Evolutionary conservation across 352 stramenopile species (phyloP).

Genomic region (Pythium aristosporum): DNA sequence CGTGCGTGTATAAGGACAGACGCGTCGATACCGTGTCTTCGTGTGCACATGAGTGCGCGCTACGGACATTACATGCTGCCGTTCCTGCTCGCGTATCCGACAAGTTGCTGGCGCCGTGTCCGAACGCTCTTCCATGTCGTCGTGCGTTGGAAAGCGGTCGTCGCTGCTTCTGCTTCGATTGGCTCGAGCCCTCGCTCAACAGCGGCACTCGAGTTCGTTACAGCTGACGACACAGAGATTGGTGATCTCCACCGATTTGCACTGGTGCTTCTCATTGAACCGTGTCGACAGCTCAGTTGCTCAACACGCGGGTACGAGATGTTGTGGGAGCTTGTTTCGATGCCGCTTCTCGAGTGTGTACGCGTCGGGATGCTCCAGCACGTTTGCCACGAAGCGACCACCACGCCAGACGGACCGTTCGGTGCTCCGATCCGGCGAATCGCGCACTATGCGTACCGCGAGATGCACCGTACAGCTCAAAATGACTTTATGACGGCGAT

Average conservation of each 20-base stretch:
- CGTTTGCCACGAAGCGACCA: not conserved
- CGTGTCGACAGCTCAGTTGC: constrained; percentile 19
- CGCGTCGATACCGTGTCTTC: not conserved
- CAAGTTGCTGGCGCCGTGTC: constrained; percentile 22
- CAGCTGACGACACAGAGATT: constrained; percentile 9
- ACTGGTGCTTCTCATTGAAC: constrained; percentile 16
- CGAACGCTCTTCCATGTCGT: constrained; percentile 24
- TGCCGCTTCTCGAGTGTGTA: constrained; percentile 9
- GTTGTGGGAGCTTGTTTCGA: constrained; percentile 12
- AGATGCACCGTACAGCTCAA: constrained; percentile 16
- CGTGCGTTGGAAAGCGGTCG: constrained; percentile 18
- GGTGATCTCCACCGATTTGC: constrained; percentile 11
- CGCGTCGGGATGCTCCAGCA: constrained; percentile 6
- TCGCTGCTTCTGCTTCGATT: not conserved
- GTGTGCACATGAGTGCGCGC: constrained; percentile 20
- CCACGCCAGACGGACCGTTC: not conserved
- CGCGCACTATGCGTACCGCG: constrained; percentile 13
- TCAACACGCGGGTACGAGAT: constrained; percentile 23
- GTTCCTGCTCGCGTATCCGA: constrained; percentile 22
- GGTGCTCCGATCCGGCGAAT: not conserved
- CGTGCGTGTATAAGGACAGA: constrained; percentile 16
- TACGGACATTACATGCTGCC: constrained; percentile 10
- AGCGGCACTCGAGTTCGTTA: constrained; percentile 24
- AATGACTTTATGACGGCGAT: constrained; percentile 18
- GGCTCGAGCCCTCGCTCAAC: not conserved